Evolutionary conservation across 805 yeast genomes (phyloP).

Genomic region (Nakazawaea ambrosiae): DNA sequence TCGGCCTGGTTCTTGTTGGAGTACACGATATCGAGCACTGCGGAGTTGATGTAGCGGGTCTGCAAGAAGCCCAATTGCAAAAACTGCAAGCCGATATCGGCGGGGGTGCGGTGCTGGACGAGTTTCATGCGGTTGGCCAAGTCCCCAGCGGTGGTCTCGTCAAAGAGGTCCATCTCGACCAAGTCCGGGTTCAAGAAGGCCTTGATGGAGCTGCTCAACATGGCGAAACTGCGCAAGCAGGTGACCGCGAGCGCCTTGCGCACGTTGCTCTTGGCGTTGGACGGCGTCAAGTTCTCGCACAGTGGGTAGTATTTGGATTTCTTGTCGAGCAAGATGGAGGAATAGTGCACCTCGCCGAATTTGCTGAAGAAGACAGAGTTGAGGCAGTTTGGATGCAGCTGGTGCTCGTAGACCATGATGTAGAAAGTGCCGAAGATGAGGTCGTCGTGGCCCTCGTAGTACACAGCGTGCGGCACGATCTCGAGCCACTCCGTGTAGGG

Average conservation of each 20-base stretch:
- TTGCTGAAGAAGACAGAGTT: conserved; percentile 51
- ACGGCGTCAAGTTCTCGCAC: conserved; percentile 53
- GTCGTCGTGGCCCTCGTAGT: conserved; percentile 43
- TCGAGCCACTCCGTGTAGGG: conserved; percentile 26
- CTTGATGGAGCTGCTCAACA: conserved; percentile 31
- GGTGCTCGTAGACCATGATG: conserved; percentile 44
- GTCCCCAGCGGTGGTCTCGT: conserved; percentile 81
- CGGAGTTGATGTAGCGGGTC: conserved; percentile 38
- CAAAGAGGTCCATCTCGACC: conserved; percentile 39
- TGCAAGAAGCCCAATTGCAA: conserved; percentile 53
- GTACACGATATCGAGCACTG: conserved; percentile 71
- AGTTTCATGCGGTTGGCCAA: conserved; percentile 61
- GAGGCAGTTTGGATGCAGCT: conserved; percentile 32
- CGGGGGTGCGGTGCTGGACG: conserved; percentile 45
- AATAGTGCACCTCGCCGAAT: conserved; percentile 59
- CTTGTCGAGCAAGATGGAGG: conserved; percentile 47
- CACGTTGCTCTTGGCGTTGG: conserved; percentile 47
- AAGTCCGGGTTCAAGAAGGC: conserved; percentile 16
- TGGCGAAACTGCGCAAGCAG: conserved; percentile 57
- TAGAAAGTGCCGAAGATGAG: conserved; percentile 38
- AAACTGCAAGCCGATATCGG: conserved; percentile 49
- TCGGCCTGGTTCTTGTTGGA: conserved; percentile 37
- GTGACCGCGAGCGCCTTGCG: conserved; percentile 75
- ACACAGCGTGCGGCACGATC: conserved; percentile 42
- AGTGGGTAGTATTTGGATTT: conserved; percentile 75